Evolutionary conservation across 345 rosid species (phyloP), one percentile per base, ranked within the genome.

Genomic region (Syzygium oleosum): DNA sequence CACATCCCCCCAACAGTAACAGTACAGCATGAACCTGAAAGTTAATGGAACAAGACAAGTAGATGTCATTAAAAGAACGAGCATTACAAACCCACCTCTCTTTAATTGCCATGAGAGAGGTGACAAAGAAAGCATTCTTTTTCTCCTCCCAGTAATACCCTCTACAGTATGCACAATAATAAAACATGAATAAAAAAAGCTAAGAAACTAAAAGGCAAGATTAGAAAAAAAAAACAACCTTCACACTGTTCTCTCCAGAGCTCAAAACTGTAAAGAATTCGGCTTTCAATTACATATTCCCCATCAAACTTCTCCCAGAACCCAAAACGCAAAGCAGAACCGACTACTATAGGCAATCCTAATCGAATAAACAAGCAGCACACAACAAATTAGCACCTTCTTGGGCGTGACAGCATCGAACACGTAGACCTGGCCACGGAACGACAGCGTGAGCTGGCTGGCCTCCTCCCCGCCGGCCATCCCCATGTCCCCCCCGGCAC

Each of bases 371-470:
- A 65, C 54, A 73, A 15, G 31, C 52, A 14, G 14, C 14, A n/a
- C 43, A 86, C 86, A 56, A 34, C 9, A 52, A 88, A 43, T 87
- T 43, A 34, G 43, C 34, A 96, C 99, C 99, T 96, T 97, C 56
- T 97, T 96, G 27, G 95, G 94, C 54, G 94, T 93, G 87, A 97
- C 97, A 38, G 97, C 94, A 86, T 97, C 97, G 38, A 97, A 97
- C 31, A 96, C 98, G 90, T 95, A 97, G 90, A 97, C 97, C 87
- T 97, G 98, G 16, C 98, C 99, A 5, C 96, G 97, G 90, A 96
- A 97, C 43, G 99, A 93, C 89, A 97, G 93, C 11, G 97, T 93
- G 23, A 97, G 95, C 93, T 96, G 98, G 91, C 92, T 89, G 12
- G 94, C 90, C 17, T 89, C 88, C 25, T 89, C 93, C 54, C 55